Evolutionary conservation across 305 asterid species (phyloP), one percentile per base, ranked within the genome.

Genomic region (Withania somnifera): DNA sequence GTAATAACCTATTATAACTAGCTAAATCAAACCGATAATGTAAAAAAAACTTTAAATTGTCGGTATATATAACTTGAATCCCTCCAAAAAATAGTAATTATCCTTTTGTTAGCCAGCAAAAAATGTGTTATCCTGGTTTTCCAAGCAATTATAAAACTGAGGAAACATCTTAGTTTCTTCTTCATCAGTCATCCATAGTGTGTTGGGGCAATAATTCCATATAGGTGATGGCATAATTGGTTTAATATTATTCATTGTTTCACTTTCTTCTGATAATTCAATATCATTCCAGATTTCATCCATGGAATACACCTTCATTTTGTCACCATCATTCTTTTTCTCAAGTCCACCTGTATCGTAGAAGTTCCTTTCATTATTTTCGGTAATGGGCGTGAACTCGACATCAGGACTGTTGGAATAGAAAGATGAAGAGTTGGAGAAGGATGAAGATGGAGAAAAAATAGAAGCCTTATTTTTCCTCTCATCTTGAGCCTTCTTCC

Each of bases 401-500:
- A 52, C 50, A 11, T n/a, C 32, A 0, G 81, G 14, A 20, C 50
- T 20, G 0, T 82, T 71, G 0, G 61, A 52, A 5, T 69, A 63
- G 3, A 78, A 52, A 67, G 86, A 87, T 3, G 83, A 87, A 80
- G 47, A 68, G 54, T 82, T 76, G 58, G 90, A 87, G 36, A 30
- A 50, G 3, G 91, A 86, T 0, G 91, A 86, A 0, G 91, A 85
- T 0, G 91, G 64, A 11, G 90, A 84, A 57, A 11, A 77, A 58
- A 6, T 45, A 11, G 90, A 83, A 6, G 88, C 61, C 5, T 51
- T 50, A 34, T 90, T 91, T 82, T 91, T 92, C 87, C 84, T 88
- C 84, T 92, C 98, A 81, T 92, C 97, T 73, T 91, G 97, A 73
- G 97, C 97, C 85, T 86, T 88, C 80, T 92, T 95, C 87, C 99